Evolutionary conservation across 2,329 filamentous ascomycete genomes (phyloP).

Genomic region (Colletotrichum somersetense): DNA sequence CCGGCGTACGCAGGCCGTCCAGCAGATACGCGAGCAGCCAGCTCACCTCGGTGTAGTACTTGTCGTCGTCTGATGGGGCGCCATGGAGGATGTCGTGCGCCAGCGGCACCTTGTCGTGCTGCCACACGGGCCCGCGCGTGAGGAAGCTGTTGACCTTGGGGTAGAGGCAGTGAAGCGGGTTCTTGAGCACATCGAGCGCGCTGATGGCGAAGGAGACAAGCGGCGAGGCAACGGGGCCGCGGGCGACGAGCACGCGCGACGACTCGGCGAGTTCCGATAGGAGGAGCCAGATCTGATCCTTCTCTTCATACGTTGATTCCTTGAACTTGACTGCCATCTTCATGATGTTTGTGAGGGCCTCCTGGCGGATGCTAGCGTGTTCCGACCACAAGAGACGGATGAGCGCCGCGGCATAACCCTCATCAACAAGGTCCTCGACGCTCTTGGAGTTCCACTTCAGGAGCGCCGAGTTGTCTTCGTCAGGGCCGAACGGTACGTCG

Average conservation of each 20-base stretch:
- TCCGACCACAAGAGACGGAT: constrained; percentile 82
- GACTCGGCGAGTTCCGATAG: constrained; percentile 86
- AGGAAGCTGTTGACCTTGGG: constrained; percentile 89
- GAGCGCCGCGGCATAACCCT: constrained; percentile 77
- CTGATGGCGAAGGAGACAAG: constrained; percentile 81
- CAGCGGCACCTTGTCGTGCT: constrained; percentile 78
- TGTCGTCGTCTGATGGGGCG: constrained; percentile 78
- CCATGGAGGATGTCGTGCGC: constrained; percentile 72
- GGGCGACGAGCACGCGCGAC: constrained; percentile 65
- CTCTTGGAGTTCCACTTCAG: constrained; percentile 81
- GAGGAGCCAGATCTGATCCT: constrained; percentile 82
- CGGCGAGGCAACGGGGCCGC: constrained; percentile 75
- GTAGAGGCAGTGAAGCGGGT: constrained; percentile 86
- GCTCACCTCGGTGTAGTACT: constrained; percentile 77
- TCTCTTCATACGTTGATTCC: constrained; percentile 79
- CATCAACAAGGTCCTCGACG: constrained; percentile 82
- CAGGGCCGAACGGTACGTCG: constrained; percentile 59
- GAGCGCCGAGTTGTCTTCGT: constrained; percentile 66
- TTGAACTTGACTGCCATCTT: constrained; percentile 74
- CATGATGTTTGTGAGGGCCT: constrained; percentile 78
- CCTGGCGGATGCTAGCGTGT: constrained; percentile 80
- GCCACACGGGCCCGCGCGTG: constrained; percentile 82
- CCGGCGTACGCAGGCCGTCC: constrained; percentile 70
- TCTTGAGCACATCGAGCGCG: constrained; percentile 76
- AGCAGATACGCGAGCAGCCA: constrained; percentile 82